Percentiles rank a stretch among this genome's conserved stretches.
phyloP scores from a whole-genome alignment of 2,329 filamentous ascomycete genomes.

The Biscogniauxia sp. region DNA sequence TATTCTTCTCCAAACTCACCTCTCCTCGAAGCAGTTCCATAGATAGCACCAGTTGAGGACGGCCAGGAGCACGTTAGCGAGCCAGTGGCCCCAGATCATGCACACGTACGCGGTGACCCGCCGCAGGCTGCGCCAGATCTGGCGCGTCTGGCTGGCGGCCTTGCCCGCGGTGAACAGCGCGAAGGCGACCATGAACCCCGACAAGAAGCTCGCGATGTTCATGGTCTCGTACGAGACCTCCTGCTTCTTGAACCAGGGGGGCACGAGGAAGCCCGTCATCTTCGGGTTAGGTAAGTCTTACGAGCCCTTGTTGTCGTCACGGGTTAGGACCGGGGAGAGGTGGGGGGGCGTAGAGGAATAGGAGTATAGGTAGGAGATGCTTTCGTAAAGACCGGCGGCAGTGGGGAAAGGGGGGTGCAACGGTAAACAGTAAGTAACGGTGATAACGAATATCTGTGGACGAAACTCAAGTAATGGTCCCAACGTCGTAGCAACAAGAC shows the following conservation, averaged over 20 bases:
- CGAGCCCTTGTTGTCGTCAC: no score
- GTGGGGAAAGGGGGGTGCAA: no score
- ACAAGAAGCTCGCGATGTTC: neutral
- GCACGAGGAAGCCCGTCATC: neutral
- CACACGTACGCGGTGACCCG: neutral
- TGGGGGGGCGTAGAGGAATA: no score
- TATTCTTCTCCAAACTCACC: no score
- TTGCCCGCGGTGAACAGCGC: neutral
- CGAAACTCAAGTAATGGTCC: no score
- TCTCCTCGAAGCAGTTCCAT: neutral
- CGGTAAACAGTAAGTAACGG: no score
- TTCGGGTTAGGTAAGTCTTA: no score
- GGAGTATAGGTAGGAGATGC: no score
- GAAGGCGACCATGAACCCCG: neutral
- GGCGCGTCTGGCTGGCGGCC: neutral
- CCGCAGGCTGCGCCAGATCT: neutral
- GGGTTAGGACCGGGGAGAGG: no score
- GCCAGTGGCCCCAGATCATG: neutral
- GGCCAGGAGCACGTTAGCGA: neutral
- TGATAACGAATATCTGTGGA: no score
- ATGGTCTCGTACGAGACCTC: neutral
- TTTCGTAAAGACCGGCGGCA: no score
- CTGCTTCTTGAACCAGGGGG: neutral
- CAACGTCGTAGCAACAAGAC: no score
- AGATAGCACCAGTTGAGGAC: neutral